phyloP scores from a whole-genome alignment of 805 yeast species.

The Spathaspora sp. region DNA sequence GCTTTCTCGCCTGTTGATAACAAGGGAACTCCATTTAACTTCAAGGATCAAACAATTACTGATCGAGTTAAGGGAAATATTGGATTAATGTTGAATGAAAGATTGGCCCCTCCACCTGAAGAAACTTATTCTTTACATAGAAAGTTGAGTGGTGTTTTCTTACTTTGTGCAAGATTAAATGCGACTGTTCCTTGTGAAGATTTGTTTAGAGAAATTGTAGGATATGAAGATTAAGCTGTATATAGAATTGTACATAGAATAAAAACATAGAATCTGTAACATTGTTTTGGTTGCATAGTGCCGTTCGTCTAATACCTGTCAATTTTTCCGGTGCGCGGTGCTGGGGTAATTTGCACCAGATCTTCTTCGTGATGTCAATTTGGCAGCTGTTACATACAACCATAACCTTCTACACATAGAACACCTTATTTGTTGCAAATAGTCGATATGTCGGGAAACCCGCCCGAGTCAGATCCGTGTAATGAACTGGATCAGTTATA shows the following conservation, averaged over 20 bases:
- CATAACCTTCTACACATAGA: no score
- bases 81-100: conserved; percentile 83
- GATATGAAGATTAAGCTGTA: conserved; percentile 27
- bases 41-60: conserved; percentile 83
- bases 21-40: conserved; percentile 58
- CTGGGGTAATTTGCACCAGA: no score
- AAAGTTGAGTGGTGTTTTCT: conserved; percentile 89
- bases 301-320: no score
- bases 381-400: no score
- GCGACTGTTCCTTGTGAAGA: conserved; percentile 81
- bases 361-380: no score
- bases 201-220: conserved; percentile 73
- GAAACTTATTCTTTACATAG: conserved; percentile 97
- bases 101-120: conserved; percentile 96
- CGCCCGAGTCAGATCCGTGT: not conserved
- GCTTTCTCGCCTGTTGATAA: conserved; percentile 66
- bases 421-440: not conserved
- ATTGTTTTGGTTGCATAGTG: no score
- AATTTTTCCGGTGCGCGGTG: no score
- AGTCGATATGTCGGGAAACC: not conserved
- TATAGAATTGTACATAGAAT: not conserved
- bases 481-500: not conserved
- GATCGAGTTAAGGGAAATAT: conserved; percentile 88
- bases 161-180: conserved; percentile 79
- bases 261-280: not conserved